Percentiles rank a stretch among this genome's conserved stretches.
Evolutionary conservation across 768 basidiomycete species (phyloP).

Genomic region (Suillus variegatus): DNA sequence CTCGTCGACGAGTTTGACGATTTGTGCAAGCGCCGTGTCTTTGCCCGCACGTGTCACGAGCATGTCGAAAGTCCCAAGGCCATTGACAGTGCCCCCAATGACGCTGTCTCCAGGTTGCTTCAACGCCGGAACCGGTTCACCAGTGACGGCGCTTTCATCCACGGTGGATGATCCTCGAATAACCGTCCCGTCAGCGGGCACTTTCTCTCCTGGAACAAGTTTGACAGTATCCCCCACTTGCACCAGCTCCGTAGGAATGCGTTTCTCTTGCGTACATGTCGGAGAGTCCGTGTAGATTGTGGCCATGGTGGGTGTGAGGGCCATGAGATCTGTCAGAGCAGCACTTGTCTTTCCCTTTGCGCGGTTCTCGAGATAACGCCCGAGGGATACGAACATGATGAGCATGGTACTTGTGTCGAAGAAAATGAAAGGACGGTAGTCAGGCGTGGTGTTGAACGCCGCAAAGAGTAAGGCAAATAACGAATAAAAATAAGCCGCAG

Average conservation of each 20-base stretch:
- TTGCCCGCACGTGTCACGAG: conserved; percentile 92
- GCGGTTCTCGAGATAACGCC: conserved; percentile 92
- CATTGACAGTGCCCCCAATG: conserved; percentile 97
- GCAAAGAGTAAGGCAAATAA: conserved; percentile 68
- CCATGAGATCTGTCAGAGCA: conserved; percentile 95
- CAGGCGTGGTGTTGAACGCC: conserved; percentile 59
- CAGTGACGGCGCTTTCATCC: conserved; percentile 96
- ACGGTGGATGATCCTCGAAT: conserved; percentile 82
- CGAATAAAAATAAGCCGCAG: conserved; percentile 93
- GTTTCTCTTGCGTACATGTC: conserved; percentile 80
- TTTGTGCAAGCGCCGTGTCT: conserved; percentile 95
- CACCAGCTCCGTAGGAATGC: conserved; percentile 90
- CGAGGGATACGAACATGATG: conserved; percentile 94
- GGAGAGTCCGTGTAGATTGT: conserved; percentile 91
- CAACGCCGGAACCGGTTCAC: conserved; percentile 86
- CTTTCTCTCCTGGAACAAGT: conserved; percentile 93
- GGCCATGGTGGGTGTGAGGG: conserved; percentile 92
- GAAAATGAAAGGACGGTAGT: conserved; percentile 83
- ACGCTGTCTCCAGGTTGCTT: conserved; percentile 85
- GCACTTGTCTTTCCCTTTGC: conserved; percentile 98
- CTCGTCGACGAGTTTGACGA: conserved; percentile 95
- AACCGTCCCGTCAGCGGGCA: conserved; percentile 94
- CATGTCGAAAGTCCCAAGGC: conserved; percentile 97
- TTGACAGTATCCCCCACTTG: conserved; percentile 94
- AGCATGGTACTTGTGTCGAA: conserved; percentile 99